phyloP scores from a whole-genome alignment of 495 filamentous ascomycete species.

The Articulospora tetracladia region DNA sequence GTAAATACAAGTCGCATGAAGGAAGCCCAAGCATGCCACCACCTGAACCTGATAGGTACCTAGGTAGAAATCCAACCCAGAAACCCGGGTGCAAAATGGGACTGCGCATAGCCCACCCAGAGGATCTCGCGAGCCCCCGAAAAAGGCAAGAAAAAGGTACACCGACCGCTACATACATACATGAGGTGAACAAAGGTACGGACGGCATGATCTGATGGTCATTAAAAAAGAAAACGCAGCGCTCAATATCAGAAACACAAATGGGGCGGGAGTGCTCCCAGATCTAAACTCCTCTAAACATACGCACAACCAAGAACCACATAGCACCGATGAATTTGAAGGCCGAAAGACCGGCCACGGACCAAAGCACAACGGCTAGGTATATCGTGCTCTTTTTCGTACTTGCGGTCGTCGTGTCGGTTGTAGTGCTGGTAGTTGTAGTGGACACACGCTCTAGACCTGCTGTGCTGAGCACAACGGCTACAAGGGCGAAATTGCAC shows the following conservation, averaged over 20 bases:
- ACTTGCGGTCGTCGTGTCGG: constrained; percentile 24
- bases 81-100: neutral
- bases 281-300: constrained; percentile 66
- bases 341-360: constrained; percentile 77
- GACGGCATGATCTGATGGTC: neutral
- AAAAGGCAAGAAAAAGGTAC: neutral
- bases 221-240: constrained; percentile 2
- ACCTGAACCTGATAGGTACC: too few relatives aligned
- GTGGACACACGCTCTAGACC: constrained; percentile 66
- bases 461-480: constrained; percentile 81
- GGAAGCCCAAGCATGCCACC: neutral
- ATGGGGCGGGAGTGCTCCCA: neutral
- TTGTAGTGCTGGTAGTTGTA: constrained; percentile 31
- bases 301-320: constrained; percentile 92
- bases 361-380: constrained; percentile 88
- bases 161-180: neutral
- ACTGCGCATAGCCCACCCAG: neutral
- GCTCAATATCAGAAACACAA: constrained; percentile 10
- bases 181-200: neutral
- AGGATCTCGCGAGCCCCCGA: neutral
- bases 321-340: constrained; percentile 89
- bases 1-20: neutral
- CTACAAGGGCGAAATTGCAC: constrained; percentile 84
- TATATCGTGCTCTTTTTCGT: constrained; percentile 66
- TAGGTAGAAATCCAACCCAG: neutral